A percentile compares a stretch with the other conserved stretches of the same genome.
Conservation (phyloP, 495 filamentous ascomycete species). For the Talaromyces nanjingensis region DNA sequence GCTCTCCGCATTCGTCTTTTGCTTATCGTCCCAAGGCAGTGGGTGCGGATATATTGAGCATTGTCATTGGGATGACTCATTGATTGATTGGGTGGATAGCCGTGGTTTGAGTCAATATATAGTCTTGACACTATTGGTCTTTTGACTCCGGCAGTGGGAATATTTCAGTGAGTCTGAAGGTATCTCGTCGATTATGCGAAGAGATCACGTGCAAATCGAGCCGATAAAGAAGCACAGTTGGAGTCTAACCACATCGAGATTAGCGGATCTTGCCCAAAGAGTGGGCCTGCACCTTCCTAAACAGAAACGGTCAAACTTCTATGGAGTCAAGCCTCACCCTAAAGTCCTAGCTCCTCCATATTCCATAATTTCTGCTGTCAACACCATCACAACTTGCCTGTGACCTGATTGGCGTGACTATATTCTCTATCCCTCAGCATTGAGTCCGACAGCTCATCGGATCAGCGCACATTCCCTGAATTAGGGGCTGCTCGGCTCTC, state of each 20-base stretch:
- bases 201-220: neutral
- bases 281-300: neutral
- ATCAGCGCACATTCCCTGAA: neutral
- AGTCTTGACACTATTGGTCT: neutral
- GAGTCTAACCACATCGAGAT: neutral
- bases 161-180: neutral
- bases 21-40: neutral
- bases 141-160: neutral
- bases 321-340: neutral
- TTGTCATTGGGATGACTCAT: neutral
- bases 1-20: neutral
- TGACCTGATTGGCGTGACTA: neutral
- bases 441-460: neutral
- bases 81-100: neutral
- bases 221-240: neutral
- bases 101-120: neutral
- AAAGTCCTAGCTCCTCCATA: neutral
- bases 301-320: neutral
- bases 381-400: neutral
- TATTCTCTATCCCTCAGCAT: neutral
- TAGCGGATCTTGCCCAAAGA: neutral
- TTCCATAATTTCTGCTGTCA: neutral
- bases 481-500: neutral
- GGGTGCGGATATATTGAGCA: neutral
- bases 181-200: neutral